phyloP scores from a whole-genome alignment of 2,329 filamentous ascomycete species.

The Aspergillus sp. region DNA sequence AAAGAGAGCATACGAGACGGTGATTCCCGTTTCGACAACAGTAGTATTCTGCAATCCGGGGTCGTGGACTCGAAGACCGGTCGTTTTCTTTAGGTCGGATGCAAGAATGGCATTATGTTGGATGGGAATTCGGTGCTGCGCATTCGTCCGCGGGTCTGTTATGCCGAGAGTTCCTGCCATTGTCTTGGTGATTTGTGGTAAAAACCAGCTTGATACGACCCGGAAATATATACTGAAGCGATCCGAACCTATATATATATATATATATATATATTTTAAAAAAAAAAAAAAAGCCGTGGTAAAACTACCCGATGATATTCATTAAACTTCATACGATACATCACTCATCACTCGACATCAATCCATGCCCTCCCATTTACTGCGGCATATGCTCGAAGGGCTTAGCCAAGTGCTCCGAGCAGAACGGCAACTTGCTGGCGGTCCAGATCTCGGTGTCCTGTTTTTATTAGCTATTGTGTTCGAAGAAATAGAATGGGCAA shows the following conservation, averaged over 20 bases:
- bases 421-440: constrained; percentile 61
- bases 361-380: constrained; percentile 25
- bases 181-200: too few species aligned
- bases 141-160: constrained; percentile 22
- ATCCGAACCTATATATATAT: too few species aligned
- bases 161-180: constrained; percentile 12
- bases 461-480: not conserved
- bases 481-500: not conserved
- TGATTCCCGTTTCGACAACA: constrained; percentile 23
- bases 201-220: too few species aligned
- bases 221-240: too few species aligned
- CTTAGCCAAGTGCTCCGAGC: constrained; percentile 58
- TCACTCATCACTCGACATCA: not conserved
- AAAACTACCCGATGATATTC: constrained; percentile 5
- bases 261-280: too few species aligned
- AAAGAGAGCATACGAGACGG: constrained; percentile 21
- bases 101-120: constrained; percentile 22
- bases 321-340: not conserved
- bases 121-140: constrained; percentile 24
- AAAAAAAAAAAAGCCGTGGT: constrained; percentile 9
- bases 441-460: constrained; percentile 63
- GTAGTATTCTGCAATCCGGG: constrained; percentile 30
- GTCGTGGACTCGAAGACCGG: constrained; percentile 28
- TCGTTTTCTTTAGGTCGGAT: constrained; percentile 17
- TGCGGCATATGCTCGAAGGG: constrained; percentile 59